Conservation (phyloP, 352 stramenopile species). For the Phytophthora multivora region DNA sequence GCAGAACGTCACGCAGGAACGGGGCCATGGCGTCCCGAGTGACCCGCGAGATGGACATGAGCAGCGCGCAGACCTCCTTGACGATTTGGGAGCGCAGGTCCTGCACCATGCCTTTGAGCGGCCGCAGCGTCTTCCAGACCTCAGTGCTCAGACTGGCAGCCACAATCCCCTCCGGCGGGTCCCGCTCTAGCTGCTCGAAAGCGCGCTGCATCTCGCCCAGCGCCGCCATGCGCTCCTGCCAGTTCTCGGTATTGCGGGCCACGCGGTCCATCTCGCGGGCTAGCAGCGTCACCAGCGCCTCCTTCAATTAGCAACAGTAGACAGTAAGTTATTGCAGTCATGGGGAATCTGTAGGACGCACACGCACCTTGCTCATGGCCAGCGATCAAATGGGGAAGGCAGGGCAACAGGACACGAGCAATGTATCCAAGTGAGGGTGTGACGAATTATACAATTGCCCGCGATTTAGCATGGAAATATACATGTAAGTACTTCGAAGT, state of each 20-base stretch:
- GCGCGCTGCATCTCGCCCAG: conserved; percentile 66
- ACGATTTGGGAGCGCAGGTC: conserved; percentile 87
- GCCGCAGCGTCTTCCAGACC: conserved; percentile 75
- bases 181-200: conserved; percentile 66
- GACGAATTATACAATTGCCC: neutral
- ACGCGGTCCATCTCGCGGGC: conserved; percentile 81
- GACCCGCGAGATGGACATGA: conserved; percentile 63
- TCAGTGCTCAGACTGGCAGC: conserved; percentile 50
- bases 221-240: conserved; percentile 75
- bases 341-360: neutral
- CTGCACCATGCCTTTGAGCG: conserved; percentile 74
- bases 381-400: neutral
- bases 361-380: conserved; percentile 14
- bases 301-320: conserved; percentile 18
- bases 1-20: conserved; percentile 75
- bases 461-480: too few relatives aligned
- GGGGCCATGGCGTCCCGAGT: conserved; percentile 81
- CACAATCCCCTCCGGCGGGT: conserved; percentile 30
- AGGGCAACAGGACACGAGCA: neutral
- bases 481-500: too few relatives aligned
- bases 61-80: conserved; percentile 76
- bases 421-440: neutral
- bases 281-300: conserved; percentile 42
- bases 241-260: conserved; percentile 79
- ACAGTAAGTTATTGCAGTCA: neutral